Conservation (phyloP, 2,329 filamentous ascomycete species). For the Myriangium duriaei region DNA sequence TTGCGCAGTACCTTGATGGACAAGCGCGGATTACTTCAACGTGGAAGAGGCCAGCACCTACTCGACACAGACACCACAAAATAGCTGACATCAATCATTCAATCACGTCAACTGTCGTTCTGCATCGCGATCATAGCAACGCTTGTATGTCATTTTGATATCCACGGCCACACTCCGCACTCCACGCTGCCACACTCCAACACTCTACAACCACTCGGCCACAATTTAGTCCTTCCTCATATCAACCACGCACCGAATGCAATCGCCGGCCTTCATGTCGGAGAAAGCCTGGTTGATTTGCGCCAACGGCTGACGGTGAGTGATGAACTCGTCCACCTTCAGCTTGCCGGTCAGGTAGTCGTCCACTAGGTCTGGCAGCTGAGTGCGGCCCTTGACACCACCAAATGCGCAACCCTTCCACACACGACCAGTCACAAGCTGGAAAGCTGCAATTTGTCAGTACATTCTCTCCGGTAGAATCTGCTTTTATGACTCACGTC, state of each 20-base stretch:
- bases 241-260: constrained; percentile 85
- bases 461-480: not conserved
- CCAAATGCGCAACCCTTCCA: constrained; percentile 98
- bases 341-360: constrained; percentile 84
- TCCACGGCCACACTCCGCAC: too few relatives aligned
- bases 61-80: too few relatives aligned
- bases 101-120: too few relatives aligned
- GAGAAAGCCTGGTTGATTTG: constrained; percentile 86
- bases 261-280: constrained; percentile 92
- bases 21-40: constrained; percentile 3
- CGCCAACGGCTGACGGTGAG: constrained; percentile 70
- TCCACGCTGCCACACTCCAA: too few relatives aligned
- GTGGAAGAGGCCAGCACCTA: too few relatives aligned
- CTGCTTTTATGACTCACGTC: constrained; percentile 58
- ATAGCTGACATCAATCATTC: too few relatives aligned
- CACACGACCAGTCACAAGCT: constrained; percentile 91
- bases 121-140: too few relatives aligned
- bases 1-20: constrained; percentile 9
- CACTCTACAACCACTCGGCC: too few relatives aligned
- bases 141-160: too few relatives aligned
- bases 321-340: constrained; percentile 99
- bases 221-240: constrained; percentile 33
- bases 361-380: constrained; percentile 73
- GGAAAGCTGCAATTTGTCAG: constrained; percentile 58
- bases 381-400: constrained; percentile 91